Evolutionary conservation across 1,284 basidiomycete species (phyloP).

Genomic region (Pholiota adiposa): DNA sequence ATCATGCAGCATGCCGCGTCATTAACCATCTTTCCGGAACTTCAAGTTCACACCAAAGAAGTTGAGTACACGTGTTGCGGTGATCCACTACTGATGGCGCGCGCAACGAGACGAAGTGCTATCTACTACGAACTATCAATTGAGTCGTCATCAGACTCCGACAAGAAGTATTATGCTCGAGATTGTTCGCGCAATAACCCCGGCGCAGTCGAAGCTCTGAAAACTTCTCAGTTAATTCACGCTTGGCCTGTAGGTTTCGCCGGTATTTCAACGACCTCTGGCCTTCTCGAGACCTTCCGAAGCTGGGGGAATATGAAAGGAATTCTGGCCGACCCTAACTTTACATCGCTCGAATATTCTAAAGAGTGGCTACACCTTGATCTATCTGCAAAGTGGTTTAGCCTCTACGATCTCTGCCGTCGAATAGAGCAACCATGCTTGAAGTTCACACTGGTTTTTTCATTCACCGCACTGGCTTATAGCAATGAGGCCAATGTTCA

Average conservation of each 20-base stretch:
- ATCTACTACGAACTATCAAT: constrained; percentile 15
- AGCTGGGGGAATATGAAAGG: constrained; percentile 12
- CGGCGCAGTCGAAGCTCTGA: constrained; percentile 12
- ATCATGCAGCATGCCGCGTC: constrained; percentile 34
- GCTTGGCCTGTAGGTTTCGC: constrained; percentile 13
- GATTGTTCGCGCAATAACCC: constrained; percentile 2
- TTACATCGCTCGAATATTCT: constrained; percentile 12
- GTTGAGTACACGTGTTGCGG: not conserved
- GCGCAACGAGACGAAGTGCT: constrained; percentile 3
- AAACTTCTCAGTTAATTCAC: constrained; percentile 8
- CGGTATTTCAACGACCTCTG: not conserved
- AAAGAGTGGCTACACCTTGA: constrained; percentile 18
- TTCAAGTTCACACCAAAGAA: not conserved
- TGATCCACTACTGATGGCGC: constrained; percentile 8
- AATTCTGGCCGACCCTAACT: not conserved
- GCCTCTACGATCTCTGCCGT: constrained; percentile 35
- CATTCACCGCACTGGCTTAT: constrained; percentile 37
- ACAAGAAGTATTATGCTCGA: constrained; percentile 7
- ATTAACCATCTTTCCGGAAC: constrained; percentile 10
- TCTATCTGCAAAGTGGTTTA: constrained; percentile 31
- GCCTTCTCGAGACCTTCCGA: constrained; percentile 13
- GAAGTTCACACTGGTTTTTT: constrained; percentile 33
- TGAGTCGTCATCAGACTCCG: not conserved
- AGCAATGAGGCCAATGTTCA: constrained; percentile 10
- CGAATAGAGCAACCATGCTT: not conserved